These are phyloP conservation scores for Arabidopsis hybrid DNA, from an alignment of 441 rosid species.

Conservation along the genomic window DNA sequence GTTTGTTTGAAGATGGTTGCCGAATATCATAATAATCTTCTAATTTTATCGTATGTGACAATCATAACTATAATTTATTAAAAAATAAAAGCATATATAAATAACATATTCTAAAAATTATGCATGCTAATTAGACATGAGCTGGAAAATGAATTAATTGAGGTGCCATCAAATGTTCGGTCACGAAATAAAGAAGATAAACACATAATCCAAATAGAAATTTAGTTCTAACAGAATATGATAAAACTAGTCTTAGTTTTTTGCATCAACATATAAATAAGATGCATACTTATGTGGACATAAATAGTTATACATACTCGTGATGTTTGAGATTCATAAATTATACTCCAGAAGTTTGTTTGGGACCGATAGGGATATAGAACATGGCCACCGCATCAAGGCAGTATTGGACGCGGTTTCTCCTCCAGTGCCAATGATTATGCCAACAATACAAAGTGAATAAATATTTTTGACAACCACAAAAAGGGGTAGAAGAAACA, in stretches of 20 bases:
- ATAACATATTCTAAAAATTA: background rate
- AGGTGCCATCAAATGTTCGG: conserved; percentile 26
- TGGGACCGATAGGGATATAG: conserved; percentile 26
- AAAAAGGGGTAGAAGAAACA: background rate
- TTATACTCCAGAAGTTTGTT: background rate
- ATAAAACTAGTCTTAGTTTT: background rate
- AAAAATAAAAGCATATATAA: background rate
- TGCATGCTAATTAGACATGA: conserved; percentile 15
- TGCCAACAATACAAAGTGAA: conserved; percentile 22
- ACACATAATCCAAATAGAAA: conserved; percentile 8
- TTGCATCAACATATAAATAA: background rate
- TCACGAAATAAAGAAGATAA: background rate
- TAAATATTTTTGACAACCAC: background rate
- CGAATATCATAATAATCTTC: conserved; percentile 9
- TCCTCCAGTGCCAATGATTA: conserved; percentile 21
- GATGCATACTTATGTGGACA: background rate
- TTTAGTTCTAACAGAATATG: background rate
- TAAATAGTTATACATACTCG: conserved; percentile 12
- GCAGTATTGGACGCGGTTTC: conserved; percentile 44
- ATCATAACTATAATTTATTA: background rate
- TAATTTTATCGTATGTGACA: conserved; percentile 7
- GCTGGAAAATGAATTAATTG: conserved; percentile 21
- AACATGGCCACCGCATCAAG: conserved; percentile 44
- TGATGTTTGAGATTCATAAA: conserved; percentile 18
- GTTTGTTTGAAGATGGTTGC: conserved; percentile 42